phyloP scores from a whole-genome alignment of 768 basidiomycete genomes.

The Lactifluus pinguis region DNA sequence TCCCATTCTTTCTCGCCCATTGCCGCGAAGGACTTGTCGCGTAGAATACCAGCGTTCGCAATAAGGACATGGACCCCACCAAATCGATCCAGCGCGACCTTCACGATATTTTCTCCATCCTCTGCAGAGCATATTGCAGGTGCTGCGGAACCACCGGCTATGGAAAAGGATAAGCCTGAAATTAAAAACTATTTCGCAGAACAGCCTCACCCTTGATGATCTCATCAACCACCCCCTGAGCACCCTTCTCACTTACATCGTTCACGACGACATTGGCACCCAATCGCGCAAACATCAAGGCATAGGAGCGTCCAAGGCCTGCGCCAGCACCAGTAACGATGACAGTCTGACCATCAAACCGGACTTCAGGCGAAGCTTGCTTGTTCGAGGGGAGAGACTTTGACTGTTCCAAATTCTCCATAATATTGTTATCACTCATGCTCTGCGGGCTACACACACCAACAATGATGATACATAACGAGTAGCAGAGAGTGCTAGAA shows the following conservation, averaged over 20 bases:
- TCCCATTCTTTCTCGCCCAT: conserved; percentile 96
- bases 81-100: conserved; percentile 77
- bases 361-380: conserved; percentile 60
- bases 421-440: conserved; percentile 51
- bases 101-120: conserved; percentile 85
- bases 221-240: conserved; percentile 79
- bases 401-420: conserved; percentile 56
- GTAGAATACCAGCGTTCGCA: conserved; percentile 88
- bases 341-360: conserved; percentile 84
- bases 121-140: conserved; percentile 82
- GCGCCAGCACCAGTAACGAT: conserved; percentile 94
- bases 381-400: conserved; percentile 54
- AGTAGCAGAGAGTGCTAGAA: not conserved
- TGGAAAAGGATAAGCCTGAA: not conserved
- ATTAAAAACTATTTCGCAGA: not conserved
- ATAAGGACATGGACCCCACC: conserved; percentile 82
- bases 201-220: conserved; percentile 55
- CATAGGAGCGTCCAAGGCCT: conserved; percentile 87
- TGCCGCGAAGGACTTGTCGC: conserved; percentile 86
- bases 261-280: conserved; percentile 98
- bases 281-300: conserved; percentile 81
- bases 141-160: conserved; percentile 84
- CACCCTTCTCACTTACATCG: conserved; percentile 83
- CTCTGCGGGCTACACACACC: conserved; percentile 46
- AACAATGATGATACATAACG: conserved; percentile 4